phyloP scores from a whole-genome alignment of 108 stramenopile genomes.

The Cylindrotheca closterium region DNA sequence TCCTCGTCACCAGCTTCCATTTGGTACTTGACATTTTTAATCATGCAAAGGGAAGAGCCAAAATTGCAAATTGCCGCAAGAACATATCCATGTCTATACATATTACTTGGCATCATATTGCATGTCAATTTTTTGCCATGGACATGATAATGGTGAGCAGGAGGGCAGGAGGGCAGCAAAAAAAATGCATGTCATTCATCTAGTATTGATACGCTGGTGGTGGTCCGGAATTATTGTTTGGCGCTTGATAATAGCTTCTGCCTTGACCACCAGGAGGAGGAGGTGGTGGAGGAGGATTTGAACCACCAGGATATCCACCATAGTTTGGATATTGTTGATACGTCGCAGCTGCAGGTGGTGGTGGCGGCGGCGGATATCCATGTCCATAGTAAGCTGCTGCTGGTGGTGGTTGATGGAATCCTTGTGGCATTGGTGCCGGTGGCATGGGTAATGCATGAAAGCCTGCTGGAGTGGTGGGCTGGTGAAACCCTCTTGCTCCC shows the following conservation, averaged over 20 bases:
- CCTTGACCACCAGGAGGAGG: slow-evolving; percentile 7
- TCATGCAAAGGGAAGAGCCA: background rate
- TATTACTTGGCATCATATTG: slow-evolving; percentile 61
- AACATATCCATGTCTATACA: slow-evolving; percentile 61
- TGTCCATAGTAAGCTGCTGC: slow-evolving; percentile 10
- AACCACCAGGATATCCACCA: background rate
- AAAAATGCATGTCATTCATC: background rate
- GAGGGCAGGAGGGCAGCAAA: too few relatives aligned
- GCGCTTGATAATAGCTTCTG: slow-evolving; percentile 33
- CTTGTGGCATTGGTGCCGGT: slow-evolving; percentile 2
- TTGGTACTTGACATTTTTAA: slow-evolving; percentile 54
- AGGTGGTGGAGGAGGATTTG: slow-evolving; percentile 1
- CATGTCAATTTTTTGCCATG: slow-evolving; percentile 81
- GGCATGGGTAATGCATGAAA: too few relatives aligned
- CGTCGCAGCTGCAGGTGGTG: slow-evolving; percentile 22
- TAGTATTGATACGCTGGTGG: slow-evolving; percentile 43
- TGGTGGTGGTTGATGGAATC: slow-evolving; percentile 11
- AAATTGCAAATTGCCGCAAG: slow-evolving; percentile 12
- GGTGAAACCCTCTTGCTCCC: slow-evolving; percentile 12
- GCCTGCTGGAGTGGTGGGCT: background rate
- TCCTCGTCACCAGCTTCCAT: slow-evolving; percentile 80
- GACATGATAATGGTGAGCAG: slow-evolving; percentile 33
- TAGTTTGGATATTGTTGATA: slow-evolving; percentile 14
- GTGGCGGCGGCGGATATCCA: slow-evolving; percentile 21
- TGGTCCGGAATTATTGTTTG: slow-evolving; percentile 16